A percentile compares a stretch with the other conserved stretches of the same genome.
phyloP scores from a whole-genome alignment of 2,329 filamentous ascomycete species.

The Alternaria alternata region DNA sequence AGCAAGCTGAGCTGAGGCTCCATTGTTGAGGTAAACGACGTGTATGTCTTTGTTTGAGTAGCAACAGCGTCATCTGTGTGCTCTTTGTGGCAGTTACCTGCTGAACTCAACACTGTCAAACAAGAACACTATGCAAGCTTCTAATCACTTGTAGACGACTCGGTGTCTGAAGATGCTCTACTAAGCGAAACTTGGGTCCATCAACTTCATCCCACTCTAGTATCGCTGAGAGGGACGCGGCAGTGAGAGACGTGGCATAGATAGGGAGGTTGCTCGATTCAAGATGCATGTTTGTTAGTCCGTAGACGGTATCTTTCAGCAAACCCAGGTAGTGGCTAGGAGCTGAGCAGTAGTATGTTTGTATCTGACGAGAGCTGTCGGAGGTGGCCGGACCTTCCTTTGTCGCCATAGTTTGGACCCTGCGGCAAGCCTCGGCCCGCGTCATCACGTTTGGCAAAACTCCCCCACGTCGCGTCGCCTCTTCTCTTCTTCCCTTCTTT shows the following conservation, averaged over 20 bases:
- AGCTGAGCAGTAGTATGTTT: background rate
- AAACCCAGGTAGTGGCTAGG: no score
- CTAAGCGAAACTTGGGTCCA: background rate
- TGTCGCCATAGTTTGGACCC: slow-evolving; percentile 21
- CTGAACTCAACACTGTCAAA: no score
- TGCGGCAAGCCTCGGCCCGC: slow-evolving; percentile 24
- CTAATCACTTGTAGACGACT: background rate
- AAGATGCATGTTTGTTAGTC: no score
- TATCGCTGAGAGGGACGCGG: no score
- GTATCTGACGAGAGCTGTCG: slow-evolving; percentile 10
- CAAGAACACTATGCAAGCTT: background rate
- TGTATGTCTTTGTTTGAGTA: background rate
- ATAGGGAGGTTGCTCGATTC: no score
- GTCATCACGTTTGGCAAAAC: slow-evolving; percentile 20
- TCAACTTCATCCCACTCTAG: no score
- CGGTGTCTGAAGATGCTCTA: background rate
- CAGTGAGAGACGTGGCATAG: no score
- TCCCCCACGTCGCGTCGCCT: slow-evolving; percentile 22
- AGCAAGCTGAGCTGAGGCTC: background rate
- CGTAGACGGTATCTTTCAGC: no score
- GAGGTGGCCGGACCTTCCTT: slow-evolving; percentile 27
- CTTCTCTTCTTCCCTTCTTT: slow-evolving; percentile 30
- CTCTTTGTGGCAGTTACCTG: background rate
- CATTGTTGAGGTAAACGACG: background rate
- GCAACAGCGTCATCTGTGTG: background rate